These are phyloP conservation scores for Physcomitrellopsis africana DNA, from an alignment of 225 moss, liverwort and hornwort species.

Conservation along the genomic window DNA sequence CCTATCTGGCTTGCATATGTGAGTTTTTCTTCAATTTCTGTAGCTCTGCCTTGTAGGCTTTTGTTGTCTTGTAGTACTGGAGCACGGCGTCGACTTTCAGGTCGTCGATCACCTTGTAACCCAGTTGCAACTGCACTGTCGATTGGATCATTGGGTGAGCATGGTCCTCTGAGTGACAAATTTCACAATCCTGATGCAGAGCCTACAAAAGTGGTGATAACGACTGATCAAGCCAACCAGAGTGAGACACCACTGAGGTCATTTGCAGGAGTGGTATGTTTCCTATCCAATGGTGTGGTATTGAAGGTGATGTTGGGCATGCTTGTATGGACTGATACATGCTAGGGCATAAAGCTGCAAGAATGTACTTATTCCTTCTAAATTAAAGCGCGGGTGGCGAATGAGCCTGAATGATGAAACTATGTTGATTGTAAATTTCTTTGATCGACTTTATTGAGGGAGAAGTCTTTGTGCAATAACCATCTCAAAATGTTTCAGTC, in stretches of 20 bases:
- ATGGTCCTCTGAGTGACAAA: background rate
- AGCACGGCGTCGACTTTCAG: background rate
- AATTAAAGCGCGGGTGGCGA: too few relatives aligned
- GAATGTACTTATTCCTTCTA: too few relatives aligned
- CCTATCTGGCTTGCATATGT: background rate
- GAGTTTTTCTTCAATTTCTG: background rate
- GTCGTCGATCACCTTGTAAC: background rate
- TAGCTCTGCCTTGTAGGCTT: background rate
- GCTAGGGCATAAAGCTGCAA: too few relatives aligned
- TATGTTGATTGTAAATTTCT: too few relatives aligned
- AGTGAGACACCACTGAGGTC: background rate
- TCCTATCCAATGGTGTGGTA: background rate
- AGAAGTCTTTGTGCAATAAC: too few relatives aligned
- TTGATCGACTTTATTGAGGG: too few relatives aligned
- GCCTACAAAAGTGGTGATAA: background rate
- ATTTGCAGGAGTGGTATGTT: slow-evolving; percentile 4
- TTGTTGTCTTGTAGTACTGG: background rate
- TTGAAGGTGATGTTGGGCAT: too few relatives aligned
- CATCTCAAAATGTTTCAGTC: too few relatives aligned
- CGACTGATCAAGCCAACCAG: background rate
- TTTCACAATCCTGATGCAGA: background rate
- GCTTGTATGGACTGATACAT: too few relatives aligned
- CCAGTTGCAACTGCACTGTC: background rate
- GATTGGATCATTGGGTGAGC: background rate
- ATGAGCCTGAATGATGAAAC: too few relatives aligned